Conservation (phyloP, 1,284 basidiomycete species). For the Acaromyces ingoldii region DNA sequence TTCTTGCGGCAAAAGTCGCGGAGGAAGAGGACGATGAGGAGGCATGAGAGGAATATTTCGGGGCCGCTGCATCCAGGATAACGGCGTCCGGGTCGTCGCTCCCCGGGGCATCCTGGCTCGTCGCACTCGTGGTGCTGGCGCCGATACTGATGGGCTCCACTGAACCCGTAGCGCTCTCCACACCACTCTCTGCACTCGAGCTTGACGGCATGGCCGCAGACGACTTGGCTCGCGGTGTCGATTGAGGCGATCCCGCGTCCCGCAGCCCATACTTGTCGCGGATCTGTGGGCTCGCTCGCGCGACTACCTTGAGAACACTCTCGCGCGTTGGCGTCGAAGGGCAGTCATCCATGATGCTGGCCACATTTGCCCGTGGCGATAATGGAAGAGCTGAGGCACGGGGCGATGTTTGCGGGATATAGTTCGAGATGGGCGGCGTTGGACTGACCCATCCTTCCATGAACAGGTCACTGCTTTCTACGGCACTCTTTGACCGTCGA, state of each 20-base stretch:
- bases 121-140: not conserved
- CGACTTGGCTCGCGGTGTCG: not conserved
- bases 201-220: not conserved
- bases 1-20: too few relatives aligned
- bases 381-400: too few relatives aligned
- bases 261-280: slow-evolving; percentile 12
- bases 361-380: too few relatives aligned
- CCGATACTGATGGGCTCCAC: not conserved
- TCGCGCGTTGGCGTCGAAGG: not conserved
- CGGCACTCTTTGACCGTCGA: too few relatives aligned
- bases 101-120: not conserved
- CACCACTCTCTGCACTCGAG: too few relatives aligned
- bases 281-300: slow-evolving; percentile 12
- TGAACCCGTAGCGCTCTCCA: too few relatives aligned
- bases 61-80: too few relatives aligned
- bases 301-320: not conserved
- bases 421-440: not conserved
- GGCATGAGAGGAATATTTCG: too few relatives aligned
- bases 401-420: not conserved
- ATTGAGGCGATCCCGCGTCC: slow-evolving; percentile 7
- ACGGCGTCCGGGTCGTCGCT: too few relatives aligned
- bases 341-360: not conserved
- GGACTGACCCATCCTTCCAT: slow-evolving; percentile 6
- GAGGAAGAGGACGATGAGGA: too few relatives aligned
- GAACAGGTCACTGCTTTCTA: slow-evolving; percentile 1